phyloP scores from a whole-genome alignment of 306 rosid species.

The Senna tora region DNA sequence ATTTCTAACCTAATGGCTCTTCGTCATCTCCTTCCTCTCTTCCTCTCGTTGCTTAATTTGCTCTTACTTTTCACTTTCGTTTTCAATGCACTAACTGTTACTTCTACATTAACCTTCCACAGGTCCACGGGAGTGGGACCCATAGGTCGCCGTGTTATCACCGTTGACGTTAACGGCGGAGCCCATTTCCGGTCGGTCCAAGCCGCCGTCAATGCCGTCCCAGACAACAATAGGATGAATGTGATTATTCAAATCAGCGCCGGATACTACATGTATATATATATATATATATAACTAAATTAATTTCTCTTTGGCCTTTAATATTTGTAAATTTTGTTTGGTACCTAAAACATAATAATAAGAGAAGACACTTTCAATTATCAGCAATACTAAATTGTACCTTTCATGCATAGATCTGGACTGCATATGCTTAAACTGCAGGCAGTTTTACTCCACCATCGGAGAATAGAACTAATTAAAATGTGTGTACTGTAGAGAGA shows the following conservation, averaged over 20 bases:
- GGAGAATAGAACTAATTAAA: too few relatives aligned
- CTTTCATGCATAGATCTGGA: too few relatives aligned
- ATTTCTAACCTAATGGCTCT: slow-evolving; percentile 40
- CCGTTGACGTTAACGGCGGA: slow-evolving; percentile 54
- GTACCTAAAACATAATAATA: too few relatives aligned
- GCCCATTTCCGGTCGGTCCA: slow-evolving; percentile 62
- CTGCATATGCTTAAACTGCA: too few relatives aligned
- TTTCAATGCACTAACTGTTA: slow-evolving; percentile 33
- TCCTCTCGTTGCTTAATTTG: not conserved
- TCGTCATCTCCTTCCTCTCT: not conserved
- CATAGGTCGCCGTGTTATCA: slow-evolving; percentile 49
- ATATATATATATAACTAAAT: not conserved
- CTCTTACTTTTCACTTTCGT: slow-evolving; percentile 22
- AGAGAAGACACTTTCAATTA: too few relatives aligned
- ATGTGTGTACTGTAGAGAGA: too few relatives aligned
- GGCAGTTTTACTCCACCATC: too few relatives aligned
- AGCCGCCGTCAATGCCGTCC: slow-evolving; percentile 61
- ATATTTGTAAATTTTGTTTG: too few relatives aligned
- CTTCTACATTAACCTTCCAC: slow-evolving; percentile 28
- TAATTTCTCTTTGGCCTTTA: not conserved
- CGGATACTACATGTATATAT: slow-evolving; percentile 61
- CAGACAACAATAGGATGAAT: slow-evolving; percentile 53
- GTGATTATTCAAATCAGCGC: slow-evolving; percentile 61
- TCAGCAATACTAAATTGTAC: too few relatives aligned
- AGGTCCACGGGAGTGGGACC: slow-evolving; percentile 55